Conservation (phyloP, 176 grass and related monocot genomes). For the Puccinellia tenuiflora region DNA sequence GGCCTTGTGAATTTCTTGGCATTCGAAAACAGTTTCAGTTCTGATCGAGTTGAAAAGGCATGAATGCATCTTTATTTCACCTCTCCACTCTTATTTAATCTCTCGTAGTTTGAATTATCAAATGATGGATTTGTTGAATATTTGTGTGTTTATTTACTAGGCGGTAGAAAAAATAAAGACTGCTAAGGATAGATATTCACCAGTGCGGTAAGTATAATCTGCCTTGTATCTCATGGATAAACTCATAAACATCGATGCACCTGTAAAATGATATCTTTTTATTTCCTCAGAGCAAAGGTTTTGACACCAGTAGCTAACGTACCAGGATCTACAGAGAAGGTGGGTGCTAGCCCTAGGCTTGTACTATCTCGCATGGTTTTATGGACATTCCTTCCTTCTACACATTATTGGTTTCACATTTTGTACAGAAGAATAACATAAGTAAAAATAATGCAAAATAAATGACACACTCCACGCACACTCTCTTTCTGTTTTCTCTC, state of each 20-base stretch:
- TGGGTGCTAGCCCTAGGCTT: constrained; percentile 5
- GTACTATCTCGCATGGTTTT: neutral
- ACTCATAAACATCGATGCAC: neutral
- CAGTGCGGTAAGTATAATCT: constrained; percentile 47
- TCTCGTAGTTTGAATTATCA: neutral
- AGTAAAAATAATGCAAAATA: no score
- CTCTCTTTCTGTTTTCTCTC: neutral
- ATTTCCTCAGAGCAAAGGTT: constrained; percentile 39
- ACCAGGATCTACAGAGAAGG: constrained; percentile 31
- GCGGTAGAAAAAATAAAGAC: constrained; percentile 81
- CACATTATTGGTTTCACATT: neutral
- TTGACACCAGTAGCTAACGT: constrained; percentile 42
- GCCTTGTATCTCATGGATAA: constrained; percentile 9
- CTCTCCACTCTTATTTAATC: constrained; percentile 15
- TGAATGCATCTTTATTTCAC: constrained; percentile 2
- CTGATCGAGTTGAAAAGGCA: constrained; percentile 78
- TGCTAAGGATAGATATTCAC: constrained; percentile 56
- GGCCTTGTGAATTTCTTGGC: constrained; percentile 71
- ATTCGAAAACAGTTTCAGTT: constrained; percentile 78
- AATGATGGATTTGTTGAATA: constrained; percentile 8
- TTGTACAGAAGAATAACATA: neutral
- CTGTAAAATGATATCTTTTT: constrained; percentile 21
- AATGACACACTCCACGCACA: neutral
- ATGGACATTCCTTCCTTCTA: neutral
- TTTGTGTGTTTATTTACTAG: constrained; percentile 43